Base-by-base conservation (phyloP, 2,329 filamentous ascomycete genomes). In the Colletotrichum siamense region DNA sequence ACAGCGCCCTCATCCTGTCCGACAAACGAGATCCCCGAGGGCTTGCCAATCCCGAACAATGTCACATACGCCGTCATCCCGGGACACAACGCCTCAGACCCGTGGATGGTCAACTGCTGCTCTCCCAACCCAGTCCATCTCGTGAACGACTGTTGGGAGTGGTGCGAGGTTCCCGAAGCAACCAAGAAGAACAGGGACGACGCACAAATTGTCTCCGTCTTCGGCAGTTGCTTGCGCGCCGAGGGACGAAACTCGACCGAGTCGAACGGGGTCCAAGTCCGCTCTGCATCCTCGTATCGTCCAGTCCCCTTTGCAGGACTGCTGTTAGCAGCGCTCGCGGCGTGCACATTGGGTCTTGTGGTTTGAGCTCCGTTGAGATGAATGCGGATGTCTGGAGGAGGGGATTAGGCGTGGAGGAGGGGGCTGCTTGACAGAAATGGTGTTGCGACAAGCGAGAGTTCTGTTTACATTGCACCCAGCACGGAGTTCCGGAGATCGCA, bases 391-490 rank as follows among this genome's bases (percentile, higher is more conserved):
- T 24, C 24, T 26, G 1, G 1, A 15, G 12, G 13, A 34, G 3
- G 36, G 15, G 15, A 5, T 39, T 39, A 3, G 15, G 7, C 15
- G 15, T 18, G 36, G 15, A 7, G 4, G 8, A 1, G 7, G 15
- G 15, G 36, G 2, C 1, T 7, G 15, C 7, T 8, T 1, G 16
- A 18, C 1, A 7, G 16, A 18, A 4, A 39, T 39, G 15, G 15
- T 7, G 0, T 8, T 18, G 9, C 15, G 8, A 18, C 16, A 39
- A 39, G 34, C 34, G 34, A 36, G 13, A 8, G 3, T 2, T 36
- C 15, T 36, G 3, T 4, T 36, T 2, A 36, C 15, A 16, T 15
- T 3, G 24, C 34, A 16, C 15, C 7, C 34, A 36, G 16, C 34
- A 36, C 15, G 34, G 15, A 16, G 8, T 6, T 16, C 15, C 13